phyloP scores from a whole-genome alignment of 1,139 yeast species.

The Kodamaea sp. region DNA sequence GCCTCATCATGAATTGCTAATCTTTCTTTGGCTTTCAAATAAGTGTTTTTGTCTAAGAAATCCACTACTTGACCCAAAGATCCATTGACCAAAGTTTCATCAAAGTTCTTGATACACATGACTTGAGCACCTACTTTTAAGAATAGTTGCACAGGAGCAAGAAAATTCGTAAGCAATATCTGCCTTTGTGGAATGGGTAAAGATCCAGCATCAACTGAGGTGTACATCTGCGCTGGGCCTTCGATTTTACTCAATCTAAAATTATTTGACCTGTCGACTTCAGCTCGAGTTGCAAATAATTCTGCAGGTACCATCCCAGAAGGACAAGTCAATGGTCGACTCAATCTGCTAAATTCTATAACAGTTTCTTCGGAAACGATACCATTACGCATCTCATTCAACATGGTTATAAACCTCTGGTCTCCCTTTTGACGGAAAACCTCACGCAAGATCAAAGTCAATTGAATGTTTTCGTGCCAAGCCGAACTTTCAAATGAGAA shows the following conservation, averaged over 20 bases:
- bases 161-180: slow-evolving; percentile 54
- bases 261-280: slow-evolving; percentile 78
- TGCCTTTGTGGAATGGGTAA: slow-evolving; percentile 44
- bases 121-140: slow-evolving; percentile 88
- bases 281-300: slow-evolving; percentile 74
- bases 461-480: slow-evolving; percentile 66
- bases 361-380: slow-evolving; percentile 53
- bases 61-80: slow-evolving; percentile 74
- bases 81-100: slow-evolving; percentile 86
- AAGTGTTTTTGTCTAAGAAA: slow-evolving; percentile 38
- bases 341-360: slow-evolving; percentile 50
- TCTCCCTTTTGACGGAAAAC: slow-evolving; percentile 94
- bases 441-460: slow-evolving; percentile 66
- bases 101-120: slow-evolving; percentile 91
- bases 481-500: slow-evolving; percentile 78
- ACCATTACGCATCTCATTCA: slow-evolving; percentile 84
- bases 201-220: slow-evolving; percentile 62
- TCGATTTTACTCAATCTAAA: slow-evolving; percentile 49
- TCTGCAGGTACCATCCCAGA: slow-evolving; percentile 86
- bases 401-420: slow-evolving; percentile 70
- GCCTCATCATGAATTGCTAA: slow-evolving; percentile 6
- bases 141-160: slow-evolving; percentile 62
- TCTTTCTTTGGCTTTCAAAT: slow-evolving; percentile 24
- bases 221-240: slow-evolving; percentile 46
- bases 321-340: slow-evolving; percentile 53